Percentiles rank a stretch among this genome's conserved stretches.
Evolutionary conservation across 345 rosid genomes (phyloP).

Genomic region (Cochlearia excelsa): DNA sequence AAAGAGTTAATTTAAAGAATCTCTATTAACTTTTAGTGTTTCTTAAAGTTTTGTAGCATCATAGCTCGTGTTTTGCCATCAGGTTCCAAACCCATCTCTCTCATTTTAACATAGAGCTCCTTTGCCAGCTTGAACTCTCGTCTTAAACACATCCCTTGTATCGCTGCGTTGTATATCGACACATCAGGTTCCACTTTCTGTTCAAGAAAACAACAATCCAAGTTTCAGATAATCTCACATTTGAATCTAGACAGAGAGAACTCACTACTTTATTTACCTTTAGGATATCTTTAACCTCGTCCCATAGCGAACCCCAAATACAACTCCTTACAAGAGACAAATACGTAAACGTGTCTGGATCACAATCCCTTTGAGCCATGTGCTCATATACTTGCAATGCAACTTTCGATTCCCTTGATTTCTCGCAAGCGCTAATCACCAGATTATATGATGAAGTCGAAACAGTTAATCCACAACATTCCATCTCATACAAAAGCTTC

Average conservation of each 20-base stretch:
- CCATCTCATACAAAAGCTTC: slow-evolving; percentile 75
- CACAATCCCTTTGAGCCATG: slow-evolving; percentile 53
- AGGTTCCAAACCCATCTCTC: slow-evolving; percentile 48
- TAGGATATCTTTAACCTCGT: slow-evolving; percentile 56
- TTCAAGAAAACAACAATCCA: slow-evolving; percentile 20
- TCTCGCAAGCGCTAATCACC: slow-evolving; percentile 64
- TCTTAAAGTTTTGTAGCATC: slow-evolving; percentile 66
- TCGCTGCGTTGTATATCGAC: slow-evolving; percentile 57
- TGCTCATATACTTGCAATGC: slow-evolving; percentile 71
- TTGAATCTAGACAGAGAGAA: slow-evolving; percentile 19
- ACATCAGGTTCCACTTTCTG: slow-evolving; percentile 56
- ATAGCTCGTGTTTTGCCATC: slow-evolving; percentile 71
- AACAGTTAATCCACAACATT: slow-evolving; percentile 47
- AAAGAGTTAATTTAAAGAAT: too few species aligned
- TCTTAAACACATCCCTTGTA: slow-evolving; percentile 73
- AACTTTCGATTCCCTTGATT: slow-evolving; percentile 60
- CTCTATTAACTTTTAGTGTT: slow-evolving; percentile 20
- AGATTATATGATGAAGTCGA: slow-evolving; percentile 61
- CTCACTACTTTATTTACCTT: slow-evolving; percentile 41
- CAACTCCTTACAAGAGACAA: slow-evolving; percentile 63
- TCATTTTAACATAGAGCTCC: slow-evolving; percentile 59
- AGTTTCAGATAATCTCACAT: background rate
- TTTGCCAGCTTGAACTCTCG: slow-evolving; percentile 59
- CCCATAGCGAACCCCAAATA: slow-evolving; percentile 82
- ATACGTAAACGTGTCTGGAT: slow-evolving; percentile 65